Conservation (phyloP, 106 monocot genomes). For the Allium fistulosum region DNA sequence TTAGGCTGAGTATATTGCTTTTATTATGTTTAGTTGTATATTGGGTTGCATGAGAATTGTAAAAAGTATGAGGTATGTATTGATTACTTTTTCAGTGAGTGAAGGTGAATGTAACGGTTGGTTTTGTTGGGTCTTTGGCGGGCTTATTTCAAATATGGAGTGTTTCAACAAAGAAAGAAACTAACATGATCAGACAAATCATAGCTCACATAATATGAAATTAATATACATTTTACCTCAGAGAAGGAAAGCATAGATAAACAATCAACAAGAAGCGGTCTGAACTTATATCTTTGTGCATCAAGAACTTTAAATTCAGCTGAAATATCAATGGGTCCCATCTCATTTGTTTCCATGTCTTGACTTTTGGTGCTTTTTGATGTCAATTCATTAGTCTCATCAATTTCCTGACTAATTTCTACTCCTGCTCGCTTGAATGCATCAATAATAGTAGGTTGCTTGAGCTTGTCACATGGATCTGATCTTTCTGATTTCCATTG, state of each 20-base stretch:
- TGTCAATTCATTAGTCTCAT: slow-evolving; percentile 18
- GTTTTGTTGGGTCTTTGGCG: too few species aligned
- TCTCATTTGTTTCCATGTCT: slow-evolving; percentile 15
- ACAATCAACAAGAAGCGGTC: slow-evolving; percentile 55
- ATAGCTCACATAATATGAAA: neutral
- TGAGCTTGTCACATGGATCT: slow-evolving; percentile 34
- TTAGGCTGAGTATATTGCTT: too few species aligned
- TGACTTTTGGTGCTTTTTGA: slow-evolving; percentile 22
- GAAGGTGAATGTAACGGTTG: too few species aligned
- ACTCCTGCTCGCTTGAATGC: slow-evolving; percentile 50
- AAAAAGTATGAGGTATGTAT: too few species aligned
- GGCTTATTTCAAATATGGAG: neutral
- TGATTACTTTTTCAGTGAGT: too few species aligned
- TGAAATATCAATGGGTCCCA: slow-evolving; percentile 41
- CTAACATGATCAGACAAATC: slow-evolving; percentile 4
- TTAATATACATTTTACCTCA: slow-evolving; percentile 35
- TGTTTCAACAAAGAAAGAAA: neutral
- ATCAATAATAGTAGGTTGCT: slow-evolving; percentile 67
- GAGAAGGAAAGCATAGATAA: slow-evolving; percentile 54
- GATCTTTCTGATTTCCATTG: slow-evolving; percentile 16
- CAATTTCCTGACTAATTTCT: slow-evolving; percentile 33
- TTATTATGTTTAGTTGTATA: too few species aligned
- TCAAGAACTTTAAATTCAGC: slow-evolving; percentile 37
- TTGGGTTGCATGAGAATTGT: too few species aligned
- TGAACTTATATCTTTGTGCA: slow-evolving; percentile 65